phyloP scores from a whole-genome alignment of 2,329 filamentous ascomycete species.

The Thielaviopsis punctulata region DNA sequence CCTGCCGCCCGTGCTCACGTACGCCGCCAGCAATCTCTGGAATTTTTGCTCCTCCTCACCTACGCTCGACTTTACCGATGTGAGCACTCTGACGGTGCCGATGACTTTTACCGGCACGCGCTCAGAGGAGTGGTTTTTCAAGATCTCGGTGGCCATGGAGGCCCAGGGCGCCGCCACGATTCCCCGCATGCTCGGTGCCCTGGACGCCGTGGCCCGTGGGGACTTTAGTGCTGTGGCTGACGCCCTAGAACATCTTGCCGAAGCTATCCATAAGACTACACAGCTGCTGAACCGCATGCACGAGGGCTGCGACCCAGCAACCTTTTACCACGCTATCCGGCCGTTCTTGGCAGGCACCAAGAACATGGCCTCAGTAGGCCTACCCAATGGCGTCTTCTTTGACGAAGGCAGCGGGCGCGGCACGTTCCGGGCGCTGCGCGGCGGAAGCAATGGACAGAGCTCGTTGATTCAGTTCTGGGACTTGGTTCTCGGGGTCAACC shows the following conservation, averaged over 20 bases:
- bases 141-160: slow-evolving; percentile 93
- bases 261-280: slow-evolving; percentile 71
- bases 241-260: slow-evolving; percentile 63
- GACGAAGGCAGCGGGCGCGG: slow-evolving; percentile 56
- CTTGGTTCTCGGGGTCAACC: slow-evolving; percentile 70
- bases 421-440: slow-evolving; percentile 67
- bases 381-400: slow-evolving; percentile 76
- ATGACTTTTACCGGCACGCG: slow-evolving; percentile 84
- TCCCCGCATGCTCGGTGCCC: slow-evolving; percentile 73
- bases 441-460: slow-evolving; percentile 92
- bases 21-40: slow-evolving; percentile 83
- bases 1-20: slow-evolving; percentile 81
- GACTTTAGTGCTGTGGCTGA: slow-evolving; percentile 54
- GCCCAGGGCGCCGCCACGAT: slow-evolving; percentile 75
- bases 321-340: slow-evolving; percentile 89
- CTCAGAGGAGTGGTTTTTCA: slow-evolving; percentile 97
- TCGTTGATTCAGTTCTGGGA: slow-evolving; percentile 97
- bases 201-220: slow-evolving; percentile 55
- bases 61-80: slow-evolving; percentile 59
- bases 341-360: slow-evolving; percentile 91
- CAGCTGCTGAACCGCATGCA: slow-evolving; percentile 74
- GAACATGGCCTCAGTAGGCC: slow-evolving; percentile 88
- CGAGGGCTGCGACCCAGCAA: slow-evolving; percentile 80
- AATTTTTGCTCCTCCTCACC: slow-evolving; percentile 88
- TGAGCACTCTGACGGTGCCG: slow-evolving; percentile 76